These are phyloP conservation scores for Puccinia horiana DNA, from an alignment of 1,284 basidiomycete genomes.

Conservation along the genomic window DNA sequence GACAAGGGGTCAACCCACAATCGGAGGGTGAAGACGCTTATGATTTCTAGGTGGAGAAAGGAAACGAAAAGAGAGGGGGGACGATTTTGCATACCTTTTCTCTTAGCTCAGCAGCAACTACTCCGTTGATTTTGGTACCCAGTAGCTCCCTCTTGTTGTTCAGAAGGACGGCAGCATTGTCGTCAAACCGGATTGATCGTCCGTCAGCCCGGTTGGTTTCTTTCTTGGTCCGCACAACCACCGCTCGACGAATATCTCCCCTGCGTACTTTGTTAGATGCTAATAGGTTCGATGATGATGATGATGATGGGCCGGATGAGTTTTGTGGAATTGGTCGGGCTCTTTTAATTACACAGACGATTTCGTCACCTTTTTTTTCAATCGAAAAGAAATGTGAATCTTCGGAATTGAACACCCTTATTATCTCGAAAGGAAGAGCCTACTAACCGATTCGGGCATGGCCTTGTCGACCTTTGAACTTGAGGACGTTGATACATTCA, in stretches of 20 bases:
- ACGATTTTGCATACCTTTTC: slow-evolving; percentile 63
- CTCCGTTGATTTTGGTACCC: slow-evolving; percentile 88
- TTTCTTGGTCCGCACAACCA: slow-evolving; percentile 89
- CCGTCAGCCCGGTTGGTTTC: slow-evolving; percentile 81
- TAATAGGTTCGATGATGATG: slow-evolving; percentile 51
- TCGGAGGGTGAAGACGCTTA: not conserved
- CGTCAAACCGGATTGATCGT: slow-evolving; percentile 84
- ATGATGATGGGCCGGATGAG: slow-evolving; percentile 39
- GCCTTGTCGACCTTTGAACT: slow-evolving; percentile 80
- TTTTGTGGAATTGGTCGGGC: slow-evolving; percentile 72
- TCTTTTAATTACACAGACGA: slow-evolving; percentile 91
- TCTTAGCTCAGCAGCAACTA: slow-evolving; percentile 85
- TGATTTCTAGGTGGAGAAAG: not conserved
- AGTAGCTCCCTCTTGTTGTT: slow-evolving; percentile 98
- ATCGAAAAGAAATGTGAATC: not conserved
- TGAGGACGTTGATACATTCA: slow-evolving; percentile 95
- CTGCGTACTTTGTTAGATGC: slow-evolving; percentile 67
- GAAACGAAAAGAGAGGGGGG: not conserved
- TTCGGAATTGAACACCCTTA: not conserved
- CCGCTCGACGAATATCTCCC: slow-evolving; percentile 89
- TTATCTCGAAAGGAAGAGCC: not conserved
- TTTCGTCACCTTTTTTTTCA: slow-evolving; percentile 75
- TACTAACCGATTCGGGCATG: slow-evolving; percentile 67
- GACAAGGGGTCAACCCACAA: not conserved
- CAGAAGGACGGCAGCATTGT: slow-evolving; percentile 92